phyloP scores from a whole-genome alignment of 371 early-diverging fungal species.

The Globomyces sp. region DNA sequence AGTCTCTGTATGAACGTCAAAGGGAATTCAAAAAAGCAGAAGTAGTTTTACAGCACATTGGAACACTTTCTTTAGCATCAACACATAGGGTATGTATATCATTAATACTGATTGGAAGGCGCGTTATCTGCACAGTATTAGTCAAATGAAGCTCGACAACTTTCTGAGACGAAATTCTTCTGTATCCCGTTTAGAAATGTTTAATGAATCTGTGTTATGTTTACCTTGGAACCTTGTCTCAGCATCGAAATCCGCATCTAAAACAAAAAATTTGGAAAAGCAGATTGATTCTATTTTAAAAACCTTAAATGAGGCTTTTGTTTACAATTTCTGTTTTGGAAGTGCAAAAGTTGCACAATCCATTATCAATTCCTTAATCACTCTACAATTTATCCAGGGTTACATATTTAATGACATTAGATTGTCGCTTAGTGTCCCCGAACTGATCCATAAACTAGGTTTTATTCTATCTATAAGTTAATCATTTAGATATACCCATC shows the following conservation, averaged over 20 bases:
- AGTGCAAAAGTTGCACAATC: background rate
- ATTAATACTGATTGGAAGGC: background rate
- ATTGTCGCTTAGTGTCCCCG: background rate
- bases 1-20: too few relatives aligned
- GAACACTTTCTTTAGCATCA: too few relatives aligned
- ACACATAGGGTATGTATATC: too few relatives aligned
- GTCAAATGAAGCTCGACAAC: background rate
- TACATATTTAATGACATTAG: background rate
- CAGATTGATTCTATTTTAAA: background rate
- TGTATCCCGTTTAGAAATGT: background rate
- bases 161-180: background rate
- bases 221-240: slow-evolving; percentile 1
- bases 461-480: too few relatives aligned
- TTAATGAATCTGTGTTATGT: slow-evolving; percentile 7
- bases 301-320: background rate
- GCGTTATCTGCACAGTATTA: background rate
- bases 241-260: background rate
- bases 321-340: background rate
- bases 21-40: too few relatives aligned
- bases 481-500: background rate
- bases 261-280: background rate
- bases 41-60: too few relatives aligned
- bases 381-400: slow-evolving; percentile 1
- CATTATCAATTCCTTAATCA: background rate
- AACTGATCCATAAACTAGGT: too few relatives aligned